These are phyloP conservation scores for Grifola frondosa DNA, from an alignment of 1,284 basidiomycete species.

Conservation along the genomic window DNA sequence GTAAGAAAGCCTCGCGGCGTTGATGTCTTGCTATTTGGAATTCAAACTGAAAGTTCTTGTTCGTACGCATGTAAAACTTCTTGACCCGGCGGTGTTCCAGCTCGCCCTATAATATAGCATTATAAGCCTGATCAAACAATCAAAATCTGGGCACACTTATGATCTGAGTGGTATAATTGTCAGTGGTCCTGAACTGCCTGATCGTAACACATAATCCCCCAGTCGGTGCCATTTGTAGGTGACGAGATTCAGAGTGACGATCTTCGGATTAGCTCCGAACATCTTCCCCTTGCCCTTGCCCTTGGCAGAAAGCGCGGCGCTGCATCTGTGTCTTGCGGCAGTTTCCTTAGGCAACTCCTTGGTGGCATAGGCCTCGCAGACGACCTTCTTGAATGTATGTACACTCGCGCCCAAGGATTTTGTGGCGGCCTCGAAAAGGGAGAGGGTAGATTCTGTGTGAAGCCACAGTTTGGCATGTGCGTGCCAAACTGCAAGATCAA, in stretches of 20 bases:
- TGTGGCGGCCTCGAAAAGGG: constrained; percentile 15
- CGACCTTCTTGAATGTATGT: constrained; percentile 18
- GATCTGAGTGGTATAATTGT: constrained; percentile 33
- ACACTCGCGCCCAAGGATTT: constrained; percentile 16
- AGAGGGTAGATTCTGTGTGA: constrained; percentile 28
- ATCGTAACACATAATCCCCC: constrained; percentile 33
- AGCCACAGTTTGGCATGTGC: constrained; percentile 31
- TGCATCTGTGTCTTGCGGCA: constrained; percentile 13
- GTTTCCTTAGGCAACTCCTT: constrained; percentile 28
- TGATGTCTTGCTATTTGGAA: too few relatives aligned
- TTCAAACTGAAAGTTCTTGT: too few relatives aligned
- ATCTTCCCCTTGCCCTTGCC: constrained; percentile 14
- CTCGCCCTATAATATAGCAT: too few relatives aligned
- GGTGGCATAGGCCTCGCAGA: constrained; percentile 17
- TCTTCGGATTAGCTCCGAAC: constrained; percentile 10
- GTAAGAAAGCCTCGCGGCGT: too few relatives aligned
- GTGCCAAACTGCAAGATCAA: constrained; percentile 28
- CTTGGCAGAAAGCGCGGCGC: constrained; percentile 13
- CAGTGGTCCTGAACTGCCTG: constrained; percentile 31
- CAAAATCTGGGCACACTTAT: too few relatives aligned
- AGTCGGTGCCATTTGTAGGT: constrained; percentile 20
- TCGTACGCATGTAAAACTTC: too few relatives aligned
- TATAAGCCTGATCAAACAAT: too few relatives aligned
- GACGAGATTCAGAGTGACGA: background rate
- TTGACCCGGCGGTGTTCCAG: too few relatives aligned